Conservation (phyloP, 768 basidiomycete species). For the Dacryopinax spathularia region DNA sequence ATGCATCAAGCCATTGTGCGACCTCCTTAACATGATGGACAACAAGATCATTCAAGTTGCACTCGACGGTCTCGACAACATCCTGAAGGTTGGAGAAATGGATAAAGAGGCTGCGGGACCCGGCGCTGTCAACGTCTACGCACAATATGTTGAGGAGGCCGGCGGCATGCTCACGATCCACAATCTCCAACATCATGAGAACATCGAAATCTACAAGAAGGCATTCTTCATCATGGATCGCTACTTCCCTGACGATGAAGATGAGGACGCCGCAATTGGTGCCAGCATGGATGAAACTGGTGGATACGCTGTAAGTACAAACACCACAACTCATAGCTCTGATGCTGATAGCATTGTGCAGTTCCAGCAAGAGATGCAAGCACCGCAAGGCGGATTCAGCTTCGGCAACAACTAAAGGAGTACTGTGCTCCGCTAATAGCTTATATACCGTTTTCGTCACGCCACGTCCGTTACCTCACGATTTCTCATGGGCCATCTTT, state of each 20-base stretch:
- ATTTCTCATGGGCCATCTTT: neutral
- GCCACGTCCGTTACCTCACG: neutral
- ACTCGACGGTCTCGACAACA: constrained; percentile 94
- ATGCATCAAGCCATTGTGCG: constrained; percentile 96
- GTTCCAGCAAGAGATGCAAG: constrained; percentile 7
- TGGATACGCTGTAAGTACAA: constrained; percentile 22
- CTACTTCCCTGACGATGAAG: constrained; percentile 91
- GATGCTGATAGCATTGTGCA: neutral
- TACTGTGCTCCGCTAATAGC: neutral
- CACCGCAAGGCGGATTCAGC: constrained; percentile 9
- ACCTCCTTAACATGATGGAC: constrained; percentile 94
- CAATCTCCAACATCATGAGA: constrained; percentile 98
- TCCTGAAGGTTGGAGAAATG: constrained; percentile 91
- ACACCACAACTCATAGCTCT: neutral
- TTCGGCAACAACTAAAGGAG: constrained; percentile 1
- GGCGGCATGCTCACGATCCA: constrained; percentile 99
- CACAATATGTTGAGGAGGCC: constrained; percentile 88
- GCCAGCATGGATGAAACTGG: constrained; percentile 40
- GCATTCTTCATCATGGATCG: constrained; percentile 98
- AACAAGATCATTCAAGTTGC: constrained; percentile 99
- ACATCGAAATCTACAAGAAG: constrained; percentile 99
- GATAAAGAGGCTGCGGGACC: constrained; percentile 75
- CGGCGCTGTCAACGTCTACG: constrained; percentile 82
- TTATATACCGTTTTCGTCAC: neutral
- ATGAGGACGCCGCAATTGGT: constrained; percentile 73